Evolutionary conservation across 208 protist genomes (phyloP).

Genomic region (Leishmania tarentolae): DNA sequence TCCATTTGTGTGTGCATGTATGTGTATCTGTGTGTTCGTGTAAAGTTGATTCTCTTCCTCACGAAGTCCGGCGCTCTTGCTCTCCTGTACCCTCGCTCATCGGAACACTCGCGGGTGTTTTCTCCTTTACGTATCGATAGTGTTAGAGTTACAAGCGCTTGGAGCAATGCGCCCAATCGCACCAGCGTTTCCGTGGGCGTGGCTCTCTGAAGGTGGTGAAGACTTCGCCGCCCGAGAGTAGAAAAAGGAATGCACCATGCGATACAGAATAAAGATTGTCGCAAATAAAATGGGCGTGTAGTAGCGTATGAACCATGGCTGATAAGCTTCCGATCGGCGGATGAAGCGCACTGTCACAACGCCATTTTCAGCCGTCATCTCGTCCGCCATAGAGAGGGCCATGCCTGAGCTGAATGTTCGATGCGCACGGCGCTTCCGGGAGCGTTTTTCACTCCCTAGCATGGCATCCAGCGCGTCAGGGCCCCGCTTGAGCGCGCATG

Average conservation of each 20-base stretch:
- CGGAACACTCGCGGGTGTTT: background rate
- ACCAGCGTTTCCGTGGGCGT: background rate
- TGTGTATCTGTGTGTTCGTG: background rate
- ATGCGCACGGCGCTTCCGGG: conserved; percentile 34
- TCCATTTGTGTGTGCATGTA: background rate
- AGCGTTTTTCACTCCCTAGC: conserved; percentile 10
- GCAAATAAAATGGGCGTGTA: conserved; percentile 33
- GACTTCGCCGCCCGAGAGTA: conserved; percentile 18
- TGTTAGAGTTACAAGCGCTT: background rate
- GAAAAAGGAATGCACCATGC: conserved; percentile 25
- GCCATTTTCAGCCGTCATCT: conserved; percentile 32
- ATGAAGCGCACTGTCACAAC: conserved; percentile 33
- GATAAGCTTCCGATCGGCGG: conserved; percentile 10
- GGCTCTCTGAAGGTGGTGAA: background rate
- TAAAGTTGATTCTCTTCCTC: background rate
- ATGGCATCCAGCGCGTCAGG: conserved; percentile 5
- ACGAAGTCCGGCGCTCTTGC: background rate
- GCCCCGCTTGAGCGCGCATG: conserved; percentile 24
- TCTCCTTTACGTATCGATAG: background rate
- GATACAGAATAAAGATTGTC: conserved; percentile 35
- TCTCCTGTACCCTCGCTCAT: background rate
- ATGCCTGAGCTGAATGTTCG: conserved; percentile 17
- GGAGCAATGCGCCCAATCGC: background rate
- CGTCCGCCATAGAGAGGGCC: conserved; percentile 18
- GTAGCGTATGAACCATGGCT: conserved; percentile 25